Evolutionary conservation across 75 land plant genomes (phyloP).

Genomic region (Pinus taeda): DNA sequence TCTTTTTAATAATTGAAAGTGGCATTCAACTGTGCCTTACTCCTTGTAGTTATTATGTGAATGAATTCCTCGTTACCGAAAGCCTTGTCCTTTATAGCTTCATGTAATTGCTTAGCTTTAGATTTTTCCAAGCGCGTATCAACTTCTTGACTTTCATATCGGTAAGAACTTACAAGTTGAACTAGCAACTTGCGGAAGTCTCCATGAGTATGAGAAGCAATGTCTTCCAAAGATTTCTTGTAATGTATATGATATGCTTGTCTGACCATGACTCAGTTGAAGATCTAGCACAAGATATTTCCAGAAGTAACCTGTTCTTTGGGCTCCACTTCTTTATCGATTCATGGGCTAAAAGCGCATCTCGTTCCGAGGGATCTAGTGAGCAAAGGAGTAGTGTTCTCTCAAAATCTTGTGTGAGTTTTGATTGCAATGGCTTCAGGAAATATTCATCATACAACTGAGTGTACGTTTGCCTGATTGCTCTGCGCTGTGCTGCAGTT

Average conservation of each 20-base stretch:
- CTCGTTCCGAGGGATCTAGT: conserved; percentile 66
- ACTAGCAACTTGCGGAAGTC: conserved; percentile 73
- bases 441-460: conserved; percentile 60
- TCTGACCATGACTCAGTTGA: conserved; percentile 49
- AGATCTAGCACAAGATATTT: conserved; percentile 58
- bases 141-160: conserved; percentile 65
- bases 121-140: conserved; percentile 44
- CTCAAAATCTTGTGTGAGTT: conserved; percentile 67
- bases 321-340: conserved; percentile 47
- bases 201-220: conserved; percentile 55
- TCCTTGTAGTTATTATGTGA: conserved; percentile 73
- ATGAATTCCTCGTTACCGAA: conserved; percentile 54
- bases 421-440: conserved; percentile 45
- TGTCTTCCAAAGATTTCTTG: conserved; percentile 75
- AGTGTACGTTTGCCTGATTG: conserved; percentile 42
- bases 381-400: conserved; percentile 65
- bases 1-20: conserved; percentile 68
- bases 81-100: conserved; percentile 31
- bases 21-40: conserved; percentile 71
- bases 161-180: conserved; percentile 46
- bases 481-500: conserved; percentile 47
- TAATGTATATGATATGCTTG: conserved; percentile 71
- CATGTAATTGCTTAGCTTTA: conserved; percentile 68
- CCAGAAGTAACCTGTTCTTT: conserved; percentile 50
- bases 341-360: conserved; percentile 60